phyloP scores from a whole-genome alignment of 306 rosid genomes.

The Oemleria cerasiformis region DNA sequence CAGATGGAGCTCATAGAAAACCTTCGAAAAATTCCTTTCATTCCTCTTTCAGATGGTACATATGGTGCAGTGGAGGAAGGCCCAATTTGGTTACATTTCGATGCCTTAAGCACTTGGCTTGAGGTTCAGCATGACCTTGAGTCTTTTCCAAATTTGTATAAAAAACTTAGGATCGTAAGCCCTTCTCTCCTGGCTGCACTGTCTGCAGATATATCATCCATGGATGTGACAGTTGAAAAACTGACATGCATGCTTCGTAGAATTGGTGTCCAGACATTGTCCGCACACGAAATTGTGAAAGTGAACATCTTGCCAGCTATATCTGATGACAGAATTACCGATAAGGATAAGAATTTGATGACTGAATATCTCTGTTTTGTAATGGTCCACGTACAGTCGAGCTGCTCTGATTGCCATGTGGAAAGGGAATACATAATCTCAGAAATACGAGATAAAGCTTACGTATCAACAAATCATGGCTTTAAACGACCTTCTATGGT shows the following conservation, averaged over 20 bases:
- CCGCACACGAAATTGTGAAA: constrained; percentile 85
- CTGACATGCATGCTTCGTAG: constrained; percentile 53
- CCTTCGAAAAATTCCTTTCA: constrained; percentile 53
- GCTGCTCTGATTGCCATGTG: constrained; percentile 62
- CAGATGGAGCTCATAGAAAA: constrained; percentile 40
- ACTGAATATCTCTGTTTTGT: constrained; percentile 76
- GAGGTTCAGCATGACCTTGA: constrained; percentile 55
- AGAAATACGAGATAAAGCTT: constrained; percentile 51
- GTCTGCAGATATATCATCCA: constrained; percentile 39
- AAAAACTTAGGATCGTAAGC: constrained; percentile 66
- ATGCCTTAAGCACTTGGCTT: constrained; percentile 41
- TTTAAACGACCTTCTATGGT: constrained; percentile 62
- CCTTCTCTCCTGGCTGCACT: constrained; percentile 62
- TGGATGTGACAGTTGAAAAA: constrained; percentile 44
- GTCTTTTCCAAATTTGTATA: constrained; percentile 63
- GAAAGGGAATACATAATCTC: constrained; percentile 65
- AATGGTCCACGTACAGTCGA: constrained; percentile 71
- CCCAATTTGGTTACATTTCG: constrained; percentile 78
- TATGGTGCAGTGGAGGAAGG: constrained; percentile 69
- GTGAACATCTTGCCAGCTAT: constrained; percentile 75
- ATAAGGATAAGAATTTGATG: constrained; percentile 50
- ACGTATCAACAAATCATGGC: constrained; percentile 70
- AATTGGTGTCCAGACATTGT: constrained; percentile 80
- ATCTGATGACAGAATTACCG: constrained; percentile 39
- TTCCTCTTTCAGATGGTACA: constrained; percentile 92